phyloP scores from a whole-genome alignment of 768 basidiomycete genomes.

The Hericium rajendrae region DNA sequence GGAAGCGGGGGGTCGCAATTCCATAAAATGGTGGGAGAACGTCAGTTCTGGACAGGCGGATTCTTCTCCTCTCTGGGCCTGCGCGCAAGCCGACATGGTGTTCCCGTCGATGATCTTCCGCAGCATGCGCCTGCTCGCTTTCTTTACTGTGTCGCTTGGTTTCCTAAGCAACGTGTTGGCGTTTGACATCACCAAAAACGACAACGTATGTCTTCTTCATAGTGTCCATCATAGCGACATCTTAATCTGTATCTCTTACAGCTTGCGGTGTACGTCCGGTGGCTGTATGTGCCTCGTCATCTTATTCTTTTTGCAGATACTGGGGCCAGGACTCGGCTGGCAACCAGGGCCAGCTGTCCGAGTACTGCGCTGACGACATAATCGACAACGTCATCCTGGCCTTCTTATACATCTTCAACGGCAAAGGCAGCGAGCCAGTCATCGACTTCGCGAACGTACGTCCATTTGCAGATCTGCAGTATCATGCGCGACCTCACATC shows the following conservation, averaged over 20 bases:
- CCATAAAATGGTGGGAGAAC: too few relatives aligned
- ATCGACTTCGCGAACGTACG: conserved; percentile 53
- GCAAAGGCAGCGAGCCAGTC: conserved; percentile 44
- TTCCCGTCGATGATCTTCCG: neutral
- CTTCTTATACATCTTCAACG: conserved; percentile 52
- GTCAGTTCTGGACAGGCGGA: too few relatives aligned
- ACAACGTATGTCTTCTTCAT: conserved; percentile 25
- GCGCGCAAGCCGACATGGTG: neutral
- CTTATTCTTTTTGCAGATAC: conserved; percentile 45
- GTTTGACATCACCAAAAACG: conserved; percentile 27
- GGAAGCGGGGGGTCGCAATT: too few relatives aligned
- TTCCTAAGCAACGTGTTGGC: conserved; percentile 10
- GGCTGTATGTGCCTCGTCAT: too few relatives aligned
- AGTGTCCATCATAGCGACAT: conserved; percentile 16
- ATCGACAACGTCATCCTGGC: conserved; percentile 55
- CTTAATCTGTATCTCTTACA: conserved; percentile 13
- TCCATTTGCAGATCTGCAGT: neutral
- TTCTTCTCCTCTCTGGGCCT: too few relatives aligned
- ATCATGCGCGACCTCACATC: neutral
- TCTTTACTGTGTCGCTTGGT: neutral
- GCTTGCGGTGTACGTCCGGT: conserved; percentile 5
- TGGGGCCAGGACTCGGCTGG: conserved; percentile 28
- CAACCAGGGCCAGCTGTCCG: conserved; percentile 40
- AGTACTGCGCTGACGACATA: conserved; percentile 48
- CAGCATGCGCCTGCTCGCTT: neutral